Conservation (phyloP, 2,329 filamentous ascomycete genomes). For the Hypoxylon sp. region DNA sequence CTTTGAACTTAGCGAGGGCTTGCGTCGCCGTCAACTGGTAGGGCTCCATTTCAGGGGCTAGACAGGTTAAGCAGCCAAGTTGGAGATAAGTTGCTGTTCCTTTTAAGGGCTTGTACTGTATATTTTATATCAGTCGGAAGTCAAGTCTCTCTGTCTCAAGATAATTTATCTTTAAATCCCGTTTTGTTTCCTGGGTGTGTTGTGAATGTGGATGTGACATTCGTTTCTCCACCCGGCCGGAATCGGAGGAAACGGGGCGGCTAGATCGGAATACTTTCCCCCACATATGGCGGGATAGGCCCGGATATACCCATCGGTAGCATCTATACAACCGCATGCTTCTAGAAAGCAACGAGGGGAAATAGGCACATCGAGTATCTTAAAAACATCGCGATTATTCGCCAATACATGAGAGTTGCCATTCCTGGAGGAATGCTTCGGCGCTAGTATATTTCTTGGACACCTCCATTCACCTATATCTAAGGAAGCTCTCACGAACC, state of each 20-base stretch:
- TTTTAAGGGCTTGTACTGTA: not conserved
- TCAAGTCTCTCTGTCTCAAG: not conserved
- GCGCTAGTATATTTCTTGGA: no score
- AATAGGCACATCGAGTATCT: not conserved
- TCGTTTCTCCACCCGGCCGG: conserved; percentile 21
- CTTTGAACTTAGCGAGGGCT: conserved; percentile 57
- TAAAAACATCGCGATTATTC: not conserved
- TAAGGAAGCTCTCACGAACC: no score
- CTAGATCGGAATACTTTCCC: conserved; percentile 23
- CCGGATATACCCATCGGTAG: conserved; percentile 19
- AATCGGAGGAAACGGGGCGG: conserved; percentile 27
- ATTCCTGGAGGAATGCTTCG: no score
- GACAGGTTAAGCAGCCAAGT: not conserved
- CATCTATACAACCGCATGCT: not conserved
- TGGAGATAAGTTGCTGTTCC: not conserved
- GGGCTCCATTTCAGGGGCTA: conserved; percentile 46
- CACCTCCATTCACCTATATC: no score
- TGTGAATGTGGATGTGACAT: not conserved
- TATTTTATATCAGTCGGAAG: not conserved
- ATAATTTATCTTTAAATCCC: not conserved
- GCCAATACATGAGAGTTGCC: no score
- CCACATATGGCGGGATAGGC: conserved; percentile 28
- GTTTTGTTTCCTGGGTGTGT: not conserved
- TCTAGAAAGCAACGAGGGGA: not conserved
- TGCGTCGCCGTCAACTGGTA: conserved; percentile 62